These are phyloP conservation scores for Sporothrix globosa DNA, from an alignment of 2,329 filamentous ascomycete species.

Conservation along the genomic window DNA sequence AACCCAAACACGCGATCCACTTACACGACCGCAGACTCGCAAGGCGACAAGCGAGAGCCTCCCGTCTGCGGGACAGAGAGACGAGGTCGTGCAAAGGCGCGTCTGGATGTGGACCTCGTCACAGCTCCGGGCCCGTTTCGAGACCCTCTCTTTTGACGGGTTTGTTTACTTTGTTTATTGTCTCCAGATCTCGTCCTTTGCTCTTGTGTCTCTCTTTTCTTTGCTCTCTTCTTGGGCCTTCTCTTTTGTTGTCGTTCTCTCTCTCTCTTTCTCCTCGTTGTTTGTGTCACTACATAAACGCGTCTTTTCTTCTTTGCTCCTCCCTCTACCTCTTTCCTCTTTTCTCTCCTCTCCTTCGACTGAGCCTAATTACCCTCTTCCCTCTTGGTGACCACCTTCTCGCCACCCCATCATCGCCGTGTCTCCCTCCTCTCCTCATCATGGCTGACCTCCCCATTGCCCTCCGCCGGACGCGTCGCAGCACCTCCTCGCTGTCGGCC, in stretches of 20 bases:
- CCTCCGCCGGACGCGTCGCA: constrained; percentile 58
- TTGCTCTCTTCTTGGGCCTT: background rate
- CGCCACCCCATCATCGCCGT: background rate
- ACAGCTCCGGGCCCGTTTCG: background rate
- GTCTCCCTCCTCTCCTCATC: background rate
- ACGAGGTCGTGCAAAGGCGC: background rate
- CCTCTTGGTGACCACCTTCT: background rate
- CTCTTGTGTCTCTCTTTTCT: background rate
- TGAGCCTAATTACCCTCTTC: background rate
- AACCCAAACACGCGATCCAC: background rate
- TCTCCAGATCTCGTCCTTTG: background rate
- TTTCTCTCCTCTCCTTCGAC: background rate
- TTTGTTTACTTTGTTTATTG: constrained; percentile 24
- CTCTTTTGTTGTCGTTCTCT: background rate
- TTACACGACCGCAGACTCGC: background rate
- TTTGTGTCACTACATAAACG: constrained; percentile 10
- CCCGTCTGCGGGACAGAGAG: background rate
- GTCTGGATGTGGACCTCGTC: constrained; percentile 5
- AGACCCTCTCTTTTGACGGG: background rate
- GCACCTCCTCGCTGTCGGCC: constrained; percentile 40
- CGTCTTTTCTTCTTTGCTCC: background rate
- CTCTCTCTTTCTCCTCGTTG: background rate
- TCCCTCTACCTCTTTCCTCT: background rate
- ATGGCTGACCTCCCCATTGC: constrained; percentile 57
- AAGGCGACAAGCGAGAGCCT: background rate